Conservation (phyloP, 495 filamentous ascomycete species). For the Penicillium cataractarum region DNA sequence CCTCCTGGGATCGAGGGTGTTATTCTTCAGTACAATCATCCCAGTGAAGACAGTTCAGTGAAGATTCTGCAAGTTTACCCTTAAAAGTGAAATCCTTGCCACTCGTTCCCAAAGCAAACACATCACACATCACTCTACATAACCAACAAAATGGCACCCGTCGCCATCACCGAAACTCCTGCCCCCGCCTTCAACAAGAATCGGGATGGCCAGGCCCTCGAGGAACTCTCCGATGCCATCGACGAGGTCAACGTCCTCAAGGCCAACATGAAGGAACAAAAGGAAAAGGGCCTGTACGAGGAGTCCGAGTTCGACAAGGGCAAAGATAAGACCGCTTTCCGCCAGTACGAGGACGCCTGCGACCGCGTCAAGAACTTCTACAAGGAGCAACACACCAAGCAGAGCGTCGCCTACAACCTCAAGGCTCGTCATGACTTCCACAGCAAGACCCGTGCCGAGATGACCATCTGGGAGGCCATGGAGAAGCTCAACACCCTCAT, state of each 20-base stretch:
- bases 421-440: constrained; percentile 72
- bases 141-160: constrained; percentile 36
- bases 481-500: constrained; percentile 87
- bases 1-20: background rate
- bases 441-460: constrained; percentile 66
- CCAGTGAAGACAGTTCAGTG: background rate
- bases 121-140: constrained; percentile 8
- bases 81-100: background rate
- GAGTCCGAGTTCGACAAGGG: constrained; percentile 68
- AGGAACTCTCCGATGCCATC: constrained; percentile 76
- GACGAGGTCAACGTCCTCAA: constrained; percentile 82
- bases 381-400: constrained; percentile 79
- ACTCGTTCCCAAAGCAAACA: background rate
- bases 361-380: constrained; percentile 84
- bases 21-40: background rate
- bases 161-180: constrained; percentile 32
- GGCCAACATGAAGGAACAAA: constrained; percentile 47
- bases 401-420: constrained; percentile 84
- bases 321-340: constrained; percentile 83
- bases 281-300: constrained; percentile 58
- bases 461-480: constrained; percentile 88
- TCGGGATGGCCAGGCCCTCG: constrained; percentile 73
- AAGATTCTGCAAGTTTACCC: constrained; percentile 2
- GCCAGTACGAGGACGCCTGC: constrained; percentile 77
- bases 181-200: constrained; percentile 36